Evolutionary conservation across 1,284 basidiomycete species (phyloP).

Genomic region (Rhodotorula sp.): DNA sequence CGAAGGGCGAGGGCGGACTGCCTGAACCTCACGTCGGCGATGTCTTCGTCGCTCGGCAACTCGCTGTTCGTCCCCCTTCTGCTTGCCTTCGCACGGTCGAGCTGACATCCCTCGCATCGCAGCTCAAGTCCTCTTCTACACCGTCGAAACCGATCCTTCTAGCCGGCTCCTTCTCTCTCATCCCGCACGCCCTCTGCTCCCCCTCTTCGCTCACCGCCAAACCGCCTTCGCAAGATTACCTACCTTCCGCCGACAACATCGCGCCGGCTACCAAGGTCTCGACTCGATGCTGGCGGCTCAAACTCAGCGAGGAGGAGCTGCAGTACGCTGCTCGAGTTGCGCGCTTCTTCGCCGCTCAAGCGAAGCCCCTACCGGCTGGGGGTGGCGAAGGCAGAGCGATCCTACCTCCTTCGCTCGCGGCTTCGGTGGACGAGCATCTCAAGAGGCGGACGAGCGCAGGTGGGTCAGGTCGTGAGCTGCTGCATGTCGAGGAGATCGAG

Average conservation of each 20-base stretch:
- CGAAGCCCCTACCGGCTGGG: too few species aligned
- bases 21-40: neutral
- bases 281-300: neutral
- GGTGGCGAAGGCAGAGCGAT: too few species aligned
- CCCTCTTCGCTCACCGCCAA: neutral
- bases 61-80: neutral
- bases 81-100: neutral
- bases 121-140: slow-evolving; percentile 3
- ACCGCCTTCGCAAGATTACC: neutral
- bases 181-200: neutral
- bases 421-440: neutral
- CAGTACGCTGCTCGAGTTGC: slow-evolving; percentile 5
- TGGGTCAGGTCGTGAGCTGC: neutral
- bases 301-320: neutral
- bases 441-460: too few species aligned
- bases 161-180: slow-evolving; percentile 1
- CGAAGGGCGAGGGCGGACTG: neutral
- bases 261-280: neutral
- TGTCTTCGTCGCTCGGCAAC: neutral
- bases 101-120: neutral
- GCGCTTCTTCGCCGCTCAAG: neutral
- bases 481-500: neutral
- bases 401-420: too few species aligned
- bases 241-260: neutral
- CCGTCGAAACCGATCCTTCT: neutral